Conservation (phyloP, 1,284 basidiomycete species). For the Puccinia polysora region DNA sequence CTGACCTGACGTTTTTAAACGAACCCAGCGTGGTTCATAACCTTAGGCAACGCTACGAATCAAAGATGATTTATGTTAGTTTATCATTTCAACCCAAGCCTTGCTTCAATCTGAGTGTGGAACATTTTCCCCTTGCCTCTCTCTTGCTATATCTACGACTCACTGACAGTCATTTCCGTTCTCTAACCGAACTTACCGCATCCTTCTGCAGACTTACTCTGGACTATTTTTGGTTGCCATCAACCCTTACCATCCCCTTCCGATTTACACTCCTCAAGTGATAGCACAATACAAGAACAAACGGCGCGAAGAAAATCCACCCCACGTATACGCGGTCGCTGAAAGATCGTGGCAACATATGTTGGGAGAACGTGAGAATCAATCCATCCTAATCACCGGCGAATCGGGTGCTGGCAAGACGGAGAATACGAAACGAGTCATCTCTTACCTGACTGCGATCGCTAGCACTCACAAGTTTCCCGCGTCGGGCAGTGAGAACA, state of each 20-base stretch:
- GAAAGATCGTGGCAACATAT: slow-evolving; percentile 98
- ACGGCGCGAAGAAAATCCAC: slow-evolving; percentile 88
- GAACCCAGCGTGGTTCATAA: slow-evolving; percentile 99
- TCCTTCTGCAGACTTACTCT: slow-evolving; percentile 67
- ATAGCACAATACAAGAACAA: slow-evolving; percentile 87
- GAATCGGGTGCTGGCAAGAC: slow-evolving; percentile 99
- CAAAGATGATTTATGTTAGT: slow-evolving; percentile 89
- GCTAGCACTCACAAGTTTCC: slow-evolving; percentile 71
- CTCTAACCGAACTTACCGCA: neutral
- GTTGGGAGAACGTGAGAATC: slow-evolving; percentile 93
- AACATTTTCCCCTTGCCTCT: slow-evolving; percentile 26
- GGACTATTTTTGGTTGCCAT: slow-evolving; percentile 96
- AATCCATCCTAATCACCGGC: slow-evolving; percentile 96
- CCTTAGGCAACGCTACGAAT: slow-evolving; percentile 81
- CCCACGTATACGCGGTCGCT: slow-evolving; percentile 95
- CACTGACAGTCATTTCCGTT: too few species aligned
- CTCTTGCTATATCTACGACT: slow-evolving; percentile 12
- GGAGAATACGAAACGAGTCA: slow-evolving; percentile 99
- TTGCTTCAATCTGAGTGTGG: neutral
- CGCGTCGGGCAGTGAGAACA: slow-evolving; percentile 50
- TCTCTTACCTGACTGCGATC: slow-evolving; percentile 97
- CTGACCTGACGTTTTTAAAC: slow-evolving; percentile 94
- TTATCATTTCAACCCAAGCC: neutral
- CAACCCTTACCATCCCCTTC: slow-evolving; percentile 90
- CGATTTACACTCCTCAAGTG: slow-evolving; percentile 71